Conservation (phyloP, 2,329 filamentous ascomycete genomes). For the Dryadomyces sulphureus region DNA sequence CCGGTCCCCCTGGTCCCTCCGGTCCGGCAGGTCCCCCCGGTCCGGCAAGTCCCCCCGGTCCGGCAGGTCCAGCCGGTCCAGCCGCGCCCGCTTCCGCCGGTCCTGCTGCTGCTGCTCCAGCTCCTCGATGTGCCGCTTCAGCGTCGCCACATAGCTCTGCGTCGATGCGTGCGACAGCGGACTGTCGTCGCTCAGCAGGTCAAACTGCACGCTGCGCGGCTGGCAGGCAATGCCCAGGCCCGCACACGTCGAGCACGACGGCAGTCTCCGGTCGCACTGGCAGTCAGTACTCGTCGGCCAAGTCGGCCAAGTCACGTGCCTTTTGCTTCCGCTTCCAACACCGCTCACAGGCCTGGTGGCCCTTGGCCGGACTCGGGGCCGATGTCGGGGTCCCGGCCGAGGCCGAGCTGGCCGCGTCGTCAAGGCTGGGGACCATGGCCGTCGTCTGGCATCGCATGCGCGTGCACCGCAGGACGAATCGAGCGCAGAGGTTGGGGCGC, state of each 20-base stretch:
- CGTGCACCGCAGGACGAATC: neutral
- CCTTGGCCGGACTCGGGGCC: neutral
- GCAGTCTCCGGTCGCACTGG: constrained; percentile 1
- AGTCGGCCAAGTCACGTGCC: constrained; percentile 8
- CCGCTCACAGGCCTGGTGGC: constrained; percentile 16
- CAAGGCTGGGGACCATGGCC: neutral
- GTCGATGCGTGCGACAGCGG: constrained; percentile 1
- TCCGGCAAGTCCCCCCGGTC: no score
- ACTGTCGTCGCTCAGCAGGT: neutral
- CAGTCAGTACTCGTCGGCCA: neutral
- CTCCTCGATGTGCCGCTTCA: neutral
- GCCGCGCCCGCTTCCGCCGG: neutral
- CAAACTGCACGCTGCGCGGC: constrained; percentile 1
- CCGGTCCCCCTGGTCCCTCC: neutral
- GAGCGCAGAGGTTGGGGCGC: no score
- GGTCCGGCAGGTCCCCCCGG: no score
- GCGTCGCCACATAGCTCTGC: neutral
- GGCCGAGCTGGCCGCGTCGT: neutral
- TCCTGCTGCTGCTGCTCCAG: neutral
- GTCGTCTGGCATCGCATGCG: no score
- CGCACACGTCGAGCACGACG: constrained; percentile 4
- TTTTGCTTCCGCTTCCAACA: constrained; percentile 20
- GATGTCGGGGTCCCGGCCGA: neutral
- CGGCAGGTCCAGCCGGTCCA: no score
- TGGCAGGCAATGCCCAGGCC: constrained; percentile 3